Percentiles rank a stretch among this genome's conserved stretches.
phyloP scores from a whole-genome alignment of 169 alveolate genomes.

The Plasmodium chabaudi region DNA sequence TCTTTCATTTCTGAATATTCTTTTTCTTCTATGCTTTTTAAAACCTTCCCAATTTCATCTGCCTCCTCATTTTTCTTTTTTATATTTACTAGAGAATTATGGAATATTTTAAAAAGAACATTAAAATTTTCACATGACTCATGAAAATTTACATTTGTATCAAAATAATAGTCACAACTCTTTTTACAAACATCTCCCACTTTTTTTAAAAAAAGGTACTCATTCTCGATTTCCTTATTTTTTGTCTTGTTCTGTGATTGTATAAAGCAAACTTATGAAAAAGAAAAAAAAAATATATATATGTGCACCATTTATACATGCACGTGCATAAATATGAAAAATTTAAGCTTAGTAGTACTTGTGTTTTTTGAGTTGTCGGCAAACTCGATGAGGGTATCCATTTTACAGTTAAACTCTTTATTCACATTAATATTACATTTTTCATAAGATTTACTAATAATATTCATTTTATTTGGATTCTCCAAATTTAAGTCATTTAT shows the following conservation, averaged over 20 bases:
- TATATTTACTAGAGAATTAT: conserved; percentile 23
- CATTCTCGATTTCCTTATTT: conserved; percentile 37
- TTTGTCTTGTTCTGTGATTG: conserved; percentile 61
- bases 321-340: neutral
- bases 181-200: conserved; percentile 68
- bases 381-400: conserved; percentile 54
- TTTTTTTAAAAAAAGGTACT: conserved; percentile 38
- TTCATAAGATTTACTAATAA: neutral
- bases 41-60: conserved; percentile 9
- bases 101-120: conserved; percentile 41
- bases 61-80: conserved; percentile 28
- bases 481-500: neutral
- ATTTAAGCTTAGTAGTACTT: neutral
- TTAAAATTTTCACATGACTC: conserved; percentile 61
- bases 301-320: neutral
- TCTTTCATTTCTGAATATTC: conserved; percentile 10
- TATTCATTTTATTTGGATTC: neutral
- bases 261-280: conserved; percentile 25
- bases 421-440: conserved; percentile 4
- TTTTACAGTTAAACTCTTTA: conserved; percentile 25
- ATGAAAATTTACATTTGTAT: conserved; percentile 52
- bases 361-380: conserved; percentile 32
- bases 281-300: neutral
- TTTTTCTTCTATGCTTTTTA: conserved; percentile 32
- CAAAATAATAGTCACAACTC: conserved; percentile 63